Base-by-base conservation (phyloP, 495 filamentous ascomycete genomes). In the Penicillium macrosclerotiorum region DNA sequence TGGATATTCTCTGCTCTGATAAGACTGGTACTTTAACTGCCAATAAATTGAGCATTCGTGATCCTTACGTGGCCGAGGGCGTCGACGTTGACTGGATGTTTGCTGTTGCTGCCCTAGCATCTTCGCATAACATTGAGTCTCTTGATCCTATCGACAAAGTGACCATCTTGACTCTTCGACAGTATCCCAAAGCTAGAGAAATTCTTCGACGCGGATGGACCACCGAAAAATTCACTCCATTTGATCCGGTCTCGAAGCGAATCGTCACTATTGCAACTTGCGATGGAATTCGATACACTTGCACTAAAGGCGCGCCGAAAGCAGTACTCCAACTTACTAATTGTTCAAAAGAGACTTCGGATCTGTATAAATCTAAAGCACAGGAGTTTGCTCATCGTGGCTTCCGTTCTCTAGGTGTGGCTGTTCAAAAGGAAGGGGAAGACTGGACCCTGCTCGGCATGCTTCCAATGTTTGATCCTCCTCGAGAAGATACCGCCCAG, bases 1-100 rank as follows among this genome's bases (percentile, higher is more conserved):
- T 95, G 45, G 89, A 96, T 73, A 94, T 96, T 65, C 83, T 96
- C 51, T 96, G 91, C 78, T 96, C 91, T 32, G 91, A 96, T 74
- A 96, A 96, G 78, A 95, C 89, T 2, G 76, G 77, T 42, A 80
- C 72, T 16, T 71, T 88, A 49, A 86, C 84, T 16, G 84, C 84
- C 43, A 88, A 88, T 55, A 83, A 86, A 58, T 64, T 88, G 24
- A 82, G 77, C 45, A 88, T 86, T 52, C 79, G 82, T 27, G 81
- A 86, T 45, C 83, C 83, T 5, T 88, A 82, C 54, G 82, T 86
- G 41, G 76, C 82, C 12, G 83, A 86, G 65, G 84, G 83, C 24
- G 77, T 85, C 23, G 83, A 86, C 60, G 69, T 84, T 51, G 79
- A 86, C 65, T 88, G 83, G 83, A 84, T 86, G 79, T 85, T 88